Base-by-base conservation (phyloP, 2,329 filamentous ascomycete species). In the Fulvia fulva region DNA sequence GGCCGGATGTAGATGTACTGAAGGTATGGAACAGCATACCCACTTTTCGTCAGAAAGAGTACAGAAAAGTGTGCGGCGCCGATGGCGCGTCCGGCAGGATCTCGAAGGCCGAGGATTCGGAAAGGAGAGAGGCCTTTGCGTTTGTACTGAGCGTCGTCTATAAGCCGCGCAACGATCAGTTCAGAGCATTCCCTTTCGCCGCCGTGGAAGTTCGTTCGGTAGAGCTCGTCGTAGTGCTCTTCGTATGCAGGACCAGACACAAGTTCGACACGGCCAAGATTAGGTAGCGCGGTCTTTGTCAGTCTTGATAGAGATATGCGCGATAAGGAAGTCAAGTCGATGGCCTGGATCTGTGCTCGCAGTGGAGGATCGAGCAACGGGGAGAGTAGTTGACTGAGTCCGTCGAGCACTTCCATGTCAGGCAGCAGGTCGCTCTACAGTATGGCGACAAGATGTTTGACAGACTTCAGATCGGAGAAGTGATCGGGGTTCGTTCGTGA, bases 31-130 rank as follows among this genome's bases (percentile, higher is more conserved):
- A 66, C 59, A 8, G 56, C 65, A 51, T 56, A 43, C 23, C 46
- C 30, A 7, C 56, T 44, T 2, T 51, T 55, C 23, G 43, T 11
- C 4, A 62, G 44, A 21, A 63, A 52, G 4, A 67, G 58, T 23
- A 66, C 56, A 5, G 63, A 64, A 26, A 67, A 67, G 30, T 67
- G 65, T 7, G 64, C 65, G n/a, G 59, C 64, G 14, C 53, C 65
- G 26, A 64, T 56, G 16, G 64, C 65, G 5, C 50, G 30, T 19
- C 60, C 64, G 30, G 56, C 11, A n/a, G 34, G 26, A 50, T 64
- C 61, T 44, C 63, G 58, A 22, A 66, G 51, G 6, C 65, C 65
- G 23, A 66, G 44, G 22, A 67, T 50, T 25, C 57, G 57, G 37
- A 63, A 67, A 8, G 65, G 61, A 12, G 59, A 51, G 5, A 64